Conservation (phyloP, 1,139 yeast genomes). For the Saccharomyces hybrid region DNA sequence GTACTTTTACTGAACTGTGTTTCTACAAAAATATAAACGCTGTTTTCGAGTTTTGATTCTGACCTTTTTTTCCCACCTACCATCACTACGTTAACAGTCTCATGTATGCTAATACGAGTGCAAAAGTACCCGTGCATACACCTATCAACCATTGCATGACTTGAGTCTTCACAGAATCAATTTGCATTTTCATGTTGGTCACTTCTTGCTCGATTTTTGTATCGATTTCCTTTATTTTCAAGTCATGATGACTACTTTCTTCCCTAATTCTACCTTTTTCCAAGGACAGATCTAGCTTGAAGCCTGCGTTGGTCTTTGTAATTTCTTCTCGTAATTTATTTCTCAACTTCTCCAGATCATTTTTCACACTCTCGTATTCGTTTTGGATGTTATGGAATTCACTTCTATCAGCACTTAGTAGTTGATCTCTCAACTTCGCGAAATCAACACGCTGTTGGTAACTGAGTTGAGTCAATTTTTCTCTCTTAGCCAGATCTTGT, state of each 20-base stretch:
- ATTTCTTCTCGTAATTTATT: slow-evolving; percentile 85
- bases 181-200: slow-evolving; percentile 88
- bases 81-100: slow-evolving; percentile 58
- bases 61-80: not conserved
- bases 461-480: slow-evolving; percentile 71
- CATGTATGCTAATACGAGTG: slow-evolving; percentile 82
- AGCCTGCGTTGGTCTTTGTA: slow-evolving; percentile 84
- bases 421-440: slow-evolving; percentile 85
- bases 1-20: not conserved
- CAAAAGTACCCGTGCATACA: slow-evolving; percentile 96
- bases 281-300: slow-evolving; percentile 77
- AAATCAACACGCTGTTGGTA: slow-evolving; percentile 95
- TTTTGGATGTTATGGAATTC: slow-evolving; percentile 76
- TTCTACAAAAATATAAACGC: not conserved
- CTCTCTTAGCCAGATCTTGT: slow-evolving; percentile 71
- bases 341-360: slow-evolving; percentile 79
- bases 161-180: slow-evolving; percentile 88
- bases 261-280: slow-evolving; percentile 95
- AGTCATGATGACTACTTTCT: slow-evolving; percentile 84
- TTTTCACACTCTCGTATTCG: slow-evolving; percentile 78
- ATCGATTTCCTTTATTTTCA: slow-evolving; percentile 89
- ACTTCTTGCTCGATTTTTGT: slow-evolving; percentile 93
- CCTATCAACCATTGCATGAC: slow-evolving; percentile 98
- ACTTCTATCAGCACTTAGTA: slow-evolving; percentile 78
- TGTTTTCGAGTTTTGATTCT: not conserved